Conservation (phyloP, 208 protist genomes). For the Leishmania braziliensis region DNA sequence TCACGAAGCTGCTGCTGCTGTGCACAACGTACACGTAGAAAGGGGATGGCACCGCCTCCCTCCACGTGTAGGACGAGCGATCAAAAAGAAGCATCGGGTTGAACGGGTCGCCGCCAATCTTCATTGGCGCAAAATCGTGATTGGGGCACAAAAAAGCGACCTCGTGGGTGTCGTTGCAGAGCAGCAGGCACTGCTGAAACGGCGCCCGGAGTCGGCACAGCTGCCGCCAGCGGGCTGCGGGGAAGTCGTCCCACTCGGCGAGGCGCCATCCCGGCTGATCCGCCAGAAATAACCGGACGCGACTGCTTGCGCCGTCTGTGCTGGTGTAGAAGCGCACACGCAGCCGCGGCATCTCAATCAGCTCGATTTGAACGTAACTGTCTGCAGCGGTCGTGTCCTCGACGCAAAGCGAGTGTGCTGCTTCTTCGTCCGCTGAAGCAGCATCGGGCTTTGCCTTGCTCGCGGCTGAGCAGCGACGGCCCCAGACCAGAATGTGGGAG, state of each 20-base stretch:
- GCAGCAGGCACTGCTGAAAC: slow-evolving; percentile 70
- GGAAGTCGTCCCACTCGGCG: slow-evolving; percentile 53
- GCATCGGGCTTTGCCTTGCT: background rate
- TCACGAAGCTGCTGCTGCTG: slow-evolving; percentile 85
- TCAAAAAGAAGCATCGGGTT: slow-evolving; percentile 67
- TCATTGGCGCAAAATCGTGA: slow-evolving; percentile 64
- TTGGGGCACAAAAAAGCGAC: slow-evolving; percentile 75
- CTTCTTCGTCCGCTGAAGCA: background rate
- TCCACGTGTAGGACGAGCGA: slow-evolving; percentile 68
- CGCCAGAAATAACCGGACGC: slow-evolving; percentile 63
- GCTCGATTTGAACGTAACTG: slow-evolving; percentile 42
- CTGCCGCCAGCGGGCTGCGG: slow-evolving; percentile 9
- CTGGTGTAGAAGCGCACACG: slow-evolving; percentile 75
- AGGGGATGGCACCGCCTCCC: slow-evolving; percentile 75
- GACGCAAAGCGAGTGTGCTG: slow-evolving; percentile 1
- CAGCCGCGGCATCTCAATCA: slow-evolving; percentile 92
- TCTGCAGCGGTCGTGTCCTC: slow-evolving; percentile 3
- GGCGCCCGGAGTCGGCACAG: slow-evolving; percentile 40
- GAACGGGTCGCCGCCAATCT: slow-evolving; percentile 61
- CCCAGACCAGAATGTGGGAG: slow-evolving; percentile 91
- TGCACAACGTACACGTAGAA: slow-evolving; percentile 92
- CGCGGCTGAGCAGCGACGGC: slow-evolving; percentile 11
- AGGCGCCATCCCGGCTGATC: slow-evolving; percentile 81
- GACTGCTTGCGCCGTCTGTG: slow-evolving; percentile 47
- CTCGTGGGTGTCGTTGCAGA: slow-evolving; percentile 65